Conservation (phyloP, 2,329 filamentous ascomycete species). For the Neofusicoccum parvum region DNA sequence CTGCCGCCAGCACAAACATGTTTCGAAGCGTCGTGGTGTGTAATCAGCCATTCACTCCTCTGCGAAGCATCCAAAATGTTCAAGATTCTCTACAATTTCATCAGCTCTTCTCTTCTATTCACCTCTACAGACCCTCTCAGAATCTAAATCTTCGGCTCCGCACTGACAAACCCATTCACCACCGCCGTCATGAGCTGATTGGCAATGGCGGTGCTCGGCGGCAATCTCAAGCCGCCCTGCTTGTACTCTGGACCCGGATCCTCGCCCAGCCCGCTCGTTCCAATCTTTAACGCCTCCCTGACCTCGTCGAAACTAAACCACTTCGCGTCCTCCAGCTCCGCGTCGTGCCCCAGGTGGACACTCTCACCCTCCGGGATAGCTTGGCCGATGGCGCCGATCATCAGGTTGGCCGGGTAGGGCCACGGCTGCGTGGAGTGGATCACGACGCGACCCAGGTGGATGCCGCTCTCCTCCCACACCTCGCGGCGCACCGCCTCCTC, state of each 20-base stretch:
- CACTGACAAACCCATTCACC: slow-evolving; percentile 69
- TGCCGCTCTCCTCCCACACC: slow-evolving; percentile 54
- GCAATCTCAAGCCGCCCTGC: slow-evolving; percentile 76
- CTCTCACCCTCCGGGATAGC: slow-evolving; percentile 74
- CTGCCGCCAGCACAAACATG: too few relatives aligned
- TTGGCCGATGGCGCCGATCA: slow-evolving; percentile 76
- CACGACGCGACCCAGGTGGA: slow-evolving; percentile 52
- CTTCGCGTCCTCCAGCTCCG: slow-evolving; percentile 84
- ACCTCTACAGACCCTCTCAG: not conserved
- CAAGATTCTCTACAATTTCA: not conserved
- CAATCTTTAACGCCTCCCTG: slow-evolving; percentile 68
- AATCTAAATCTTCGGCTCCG: slow-evolving; percentile 46
- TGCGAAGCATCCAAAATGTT: too few relatives aligned
- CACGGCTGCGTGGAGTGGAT: slow-evolving; percentile 56
- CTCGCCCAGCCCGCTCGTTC: slow-evolving; percentile 69
- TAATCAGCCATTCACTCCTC: too few relatives aligned
- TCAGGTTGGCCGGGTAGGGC: slow-evolving; percentile 57
- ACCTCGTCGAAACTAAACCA: slow-evolving; percentile 88
- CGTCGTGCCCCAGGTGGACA: slow-evolving; percentile 83
- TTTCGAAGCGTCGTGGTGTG: too few relatives aligned
- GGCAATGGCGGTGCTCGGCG: slow-evolving; percentile 86
- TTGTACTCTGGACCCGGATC: slow-evolving; percentile 66
- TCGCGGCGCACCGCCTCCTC: slow-evolving; percentile 55
- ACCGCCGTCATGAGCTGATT: slow-evolving; percentile 84
- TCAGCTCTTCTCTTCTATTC: not conserved